phyloP scores from a whole-genome alignment of 257 asterid genomes.

The Fraxinus quadrangulata region DNA sequence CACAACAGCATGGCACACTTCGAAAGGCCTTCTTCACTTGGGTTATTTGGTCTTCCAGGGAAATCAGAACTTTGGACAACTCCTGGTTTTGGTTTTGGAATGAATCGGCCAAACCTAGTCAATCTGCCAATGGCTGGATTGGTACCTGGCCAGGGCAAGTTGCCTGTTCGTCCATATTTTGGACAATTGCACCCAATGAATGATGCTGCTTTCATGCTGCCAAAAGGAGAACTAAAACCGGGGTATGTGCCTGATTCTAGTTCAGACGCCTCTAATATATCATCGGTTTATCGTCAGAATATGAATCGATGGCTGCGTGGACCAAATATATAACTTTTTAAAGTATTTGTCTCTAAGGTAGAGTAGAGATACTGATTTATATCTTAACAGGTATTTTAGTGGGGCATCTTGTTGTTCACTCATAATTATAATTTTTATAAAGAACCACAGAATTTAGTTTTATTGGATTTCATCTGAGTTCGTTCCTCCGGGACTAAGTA shows the following conservation, averaged over 20 bases:
- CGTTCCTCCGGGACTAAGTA: neutral
- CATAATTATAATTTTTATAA: neutral
- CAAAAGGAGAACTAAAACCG: conserved; percentile 58
- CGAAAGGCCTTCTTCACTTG: conserved; percentile 45
- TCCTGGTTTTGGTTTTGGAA: conserved; percentile 48
- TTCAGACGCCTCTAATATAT: conserved; percentile 41
- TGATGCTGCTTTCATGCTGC: conserved; percentile 46
- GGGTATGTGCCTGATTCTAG: conserved; percentile 55
- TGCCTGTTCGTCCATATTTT: conserved; percentile 44
- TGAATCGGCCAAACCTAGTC: conserved; percentile 43
- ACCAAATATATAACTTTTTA: conserved; percentile 54
- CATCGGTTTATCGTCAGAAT: conserved; percentile 60
- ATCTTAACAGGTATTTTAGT: conserved; percentile 21
- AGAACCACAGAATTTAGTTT: neutral
- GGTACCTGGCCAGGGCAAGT: conserved; percentile 46
- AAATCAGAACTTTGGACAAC: conserved; percentile 49
- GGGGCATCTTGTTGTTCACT: conserved; percentile 23
- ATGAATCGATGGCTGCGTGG: conserved; percentile 69
- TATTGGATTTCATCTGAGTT: neutral
- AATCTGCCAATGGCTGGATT: conserved; percentile 30
- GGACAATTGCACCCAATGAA: conserved; percentile 42
- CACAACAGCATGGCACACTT: conserved; percentile 44
- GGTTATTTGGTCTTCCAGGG: conserved; percentile 37
- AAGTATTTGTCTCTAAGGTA: conserved; percentile 27
- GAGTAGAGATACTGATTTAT: conserved; percentile 14